Evolutionary conservation across 1,284 basidiomycete species (phyloP).

Genomic region (Ustilago vetiveriae): DNA sequence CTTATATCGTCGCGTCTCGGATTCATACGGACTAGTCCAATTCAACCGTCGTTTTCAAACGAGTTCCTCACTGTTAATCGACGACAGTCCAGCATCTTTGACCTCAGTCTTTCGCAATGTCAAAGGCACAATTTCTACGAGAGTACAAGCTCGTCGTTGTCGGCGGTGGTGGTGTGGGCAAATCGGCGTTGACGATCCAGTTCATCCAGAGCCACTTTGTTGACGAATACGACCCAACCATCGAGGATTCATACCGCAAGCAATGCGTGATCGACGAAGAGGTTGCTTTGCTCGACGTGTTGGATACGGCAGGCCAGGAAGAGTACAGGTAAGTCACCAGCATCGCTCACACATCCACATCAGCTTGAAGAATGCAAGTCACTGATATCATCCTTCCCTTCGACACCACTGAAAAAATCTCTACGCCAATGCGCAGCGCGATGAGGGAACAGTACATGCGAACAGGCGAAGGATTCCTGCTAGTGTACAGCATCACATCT

Average conservation of each 20-base stretch:
- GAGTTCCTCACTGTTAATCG: too few relatives aligned
- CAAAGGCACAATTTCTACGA: slow-evolving; percentile 75
- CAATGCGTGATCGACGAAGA: slow-evolving; percentile 85
- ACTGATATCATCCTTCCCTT: too few relatives aligned
- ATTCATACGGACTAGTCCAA: too few relatives aligned
- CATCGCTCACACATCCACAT: too few relatives aligned
- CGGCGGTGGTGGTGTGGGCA: slow-evolving; percentile 96
- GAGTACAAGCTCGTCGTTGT: slow-evolving; percentile 78
- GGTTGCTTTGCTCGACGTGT: slow-evolving; percentile 93
- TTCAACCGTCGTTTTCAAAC: too few relatives aligned
- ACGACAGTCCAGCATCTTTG: too few relatives aligned
- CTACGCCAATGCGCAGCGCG: slow-evolving; percentile 73
- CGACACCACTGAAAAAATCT: too few relatives aligned
- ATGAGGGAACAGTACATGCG: slow-evolving; percentile 99
- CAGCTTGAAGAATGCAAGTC: too few relatives aligned
- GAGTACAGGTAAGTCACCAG: slow-evolving; percentile 92
- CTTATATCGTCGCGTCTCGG: not conserved
- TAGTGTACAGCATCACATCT: slow-evolving; percentile 98
- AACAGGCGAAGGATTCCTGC: slow-evolving; percentile 95
- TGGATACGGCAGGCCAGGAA: slow-evolving; percentile 98
- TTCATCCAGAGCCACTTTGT: slow-evolving; percentile 94
- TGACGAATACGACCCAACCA: slow-evolving; percentile 97
- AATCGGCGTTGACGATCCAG: slow-evolving; percentile 95
- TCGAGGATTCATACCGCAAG: slow-evolving; percentile 73
- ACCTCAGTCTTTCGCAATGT: slow-evolving; percentile 5